These are phyloP conservation scores for Acanthamoeba triangularis DNA, from an alignment of 208 protist species.

Conservation along the genomic window DNA sequence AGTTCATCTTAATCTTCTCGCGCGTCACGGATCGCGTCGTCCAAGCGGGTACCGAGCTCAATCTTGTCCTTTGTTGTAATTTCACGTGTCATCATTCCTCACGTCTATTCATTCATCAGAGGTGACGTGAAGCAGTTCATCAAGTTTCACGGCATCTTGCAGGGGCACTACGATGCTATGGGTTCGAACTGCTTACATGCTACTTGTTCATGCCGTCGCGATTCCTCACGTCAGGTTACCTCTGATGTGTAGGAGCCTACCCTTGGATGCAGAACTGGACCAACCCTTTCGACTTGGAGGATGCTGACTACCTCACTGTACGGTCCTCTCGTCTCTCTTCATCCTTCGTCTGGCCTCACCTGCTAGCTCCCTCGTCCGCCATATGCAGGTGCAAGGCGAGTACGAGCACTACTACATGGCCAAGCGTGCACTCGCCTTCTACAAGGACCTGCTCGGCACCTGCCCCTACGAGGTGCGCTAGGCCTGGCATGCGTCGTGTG, in stretches of 20 bases:
- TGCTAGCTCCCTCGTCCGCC: neutral
- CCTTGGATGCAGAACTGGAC: constrained; percentile 47
- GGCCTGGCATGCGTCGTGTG: neutral
- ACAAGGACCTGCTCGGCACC: neutral
- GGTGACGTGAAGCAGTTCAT: neutral
- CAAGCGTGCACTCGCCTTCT: neutral
- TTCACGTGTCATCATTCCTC: neutral
- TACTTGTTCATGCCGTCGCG: neutral
- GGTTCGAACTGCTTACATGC: neutral
- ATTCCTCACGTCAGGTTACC: neutral
- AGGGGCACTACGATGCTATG: constrained; percentile 4
- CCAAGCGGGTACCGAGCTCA: neutral
- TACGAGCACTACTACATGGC: constrained; percentile 50
- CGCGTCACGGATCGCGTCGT: constrained; percentile 16
- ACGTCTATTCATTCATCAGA: neutral
- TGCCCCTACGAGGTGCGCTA: constrained; percentile 15
- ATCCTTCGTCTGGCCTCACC: neutral
- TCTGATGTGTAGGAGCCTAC: neutral
- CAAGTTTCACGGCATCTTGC: constrained; percentile 5
- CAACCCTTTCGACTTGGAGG: constrained; percentile 3
- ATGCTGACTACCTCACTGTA: constrained; percentile 5
- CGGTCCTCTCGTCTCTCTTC: neutral
- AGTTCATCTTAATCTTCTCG: neutral
- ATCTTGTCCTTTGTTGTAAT: neutral
- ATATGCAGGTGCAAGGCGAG: neutral